Base-by-base conservation (phyloP, 2,329 filamentous ascomycete species). In the Tolypocladium ovalisporum region DNA sequence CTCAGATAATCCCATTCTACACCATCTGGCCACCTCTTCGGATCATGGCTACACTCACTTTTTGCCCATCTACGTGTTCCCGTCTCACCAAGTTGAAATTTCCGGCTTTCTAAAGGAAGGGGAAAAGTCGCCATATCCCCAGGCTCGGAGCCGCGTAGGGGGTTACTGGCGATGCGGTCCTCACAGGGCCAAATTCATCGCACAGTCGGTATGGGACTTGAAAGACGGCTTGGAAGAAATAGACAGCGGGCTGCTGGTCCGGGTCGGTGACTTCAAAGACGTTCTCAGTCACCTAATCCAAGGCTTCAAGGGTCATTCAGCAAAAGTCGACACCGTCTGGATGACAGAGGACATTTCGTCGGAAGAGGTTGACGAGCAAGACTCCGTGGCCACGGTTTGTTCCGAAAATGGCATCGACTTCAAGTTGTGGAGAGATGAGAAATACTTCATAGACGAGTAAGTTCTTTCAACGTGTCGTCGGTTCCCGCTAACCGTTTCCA, bases 381-480 rank as follows among this genome's bases (percentile, higher is more conserved):
- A 74, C 27, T 73, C 73, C 0, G 75, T 89, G 1, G 75, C 76
- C 34, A 67, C 73, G 0, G 66, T 82, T 0, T 85, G 87, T 57
- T 70, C 78, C 27, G 68, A 77, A 15, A 71, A 77, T 3, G 76
- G 75, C 0, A 74, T 84, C 4, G 76, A 83, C 1, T 89, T 90
- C 67, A 81, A 81, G 66, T 58, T 84, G 1, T 91, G 85, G 82
- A 70, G 71, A 0, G 88, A 93, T 63, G 88, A 91, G 69, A 93
- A 92, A 67, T 92, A 89, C 63, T 85, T 85, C 59, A 77, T 92
- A 54, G 86, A 92, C 64, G 87, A 92, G 89, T 92, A 74, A 71
- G 87, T 80, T 9, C 4, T 47, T 47, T 36, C 17, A 13, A 9
- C 2, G 24, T 27, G 8, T 34, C 4, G 4, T 35, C 15, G 56